Evolutionary conservation across 2,329 filamentous ascomycete species (phyloP), one percentile per base, ranked within the genome.

Genomic region (Xylaria sp.): DNA sequence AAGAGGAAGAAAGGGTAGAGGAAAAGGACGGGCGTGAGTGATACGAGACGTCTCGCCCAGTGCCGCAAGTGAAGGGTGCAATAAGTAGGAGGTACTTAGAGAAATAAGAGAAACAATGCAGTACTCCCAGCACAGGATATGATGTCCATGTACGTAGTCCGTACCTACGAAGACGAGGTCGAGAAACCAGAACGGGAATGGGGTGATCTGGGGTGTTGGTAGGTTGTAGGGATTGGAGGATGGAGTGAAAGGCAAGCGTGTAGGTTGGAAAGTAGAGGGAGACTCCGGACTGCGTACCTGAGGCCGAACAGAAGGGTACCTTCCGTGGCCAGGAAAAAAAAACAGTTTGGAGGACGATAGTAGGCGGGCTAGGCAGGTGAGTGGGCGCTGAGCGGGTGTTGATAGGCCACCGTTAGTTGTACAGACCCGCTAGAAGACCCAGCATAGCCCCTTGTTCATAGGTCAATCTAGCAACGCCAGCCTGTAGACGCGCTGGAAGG

Each of bases 1-100:
- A 51, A 51, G 7, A 13, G 23, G 23, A 30, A n/a, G 11, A 51
- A 51, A 34, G 13, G 23, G 42, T 3, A 42, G 37, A 42, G 37
- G 13, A 58, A 62, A 63, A 56, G 23, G 62, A 59, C 52, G 62
- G 63, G 55, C 66, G 9, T 9, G 37, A 5, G 11, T 42, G 11
- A 68, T 66, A 65, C 64, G 67, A 66, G 66, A 65, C 42, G 42
- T 46, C 42, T 46, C 64, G 65, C 52, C 47, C 59, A 54, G 54
- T 54, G 55, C 64, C 57, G 62, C 58, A 61, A 55, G 52, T 55
- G 63, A 61, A 48, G 42, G 5, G 13, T 13, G 13, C 11, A n/a
- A 16, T 46, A 46, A 16, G 42, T 51, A 49, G 47, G 16, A 47
- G 23, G 23, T 30, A 18, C 7, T 11, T 23, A 49, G 47, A 8